phyloP scores from a whole-genome alignment of 495 filamentous ascomycete species.

The Tuber umbilicatum region DNA sequence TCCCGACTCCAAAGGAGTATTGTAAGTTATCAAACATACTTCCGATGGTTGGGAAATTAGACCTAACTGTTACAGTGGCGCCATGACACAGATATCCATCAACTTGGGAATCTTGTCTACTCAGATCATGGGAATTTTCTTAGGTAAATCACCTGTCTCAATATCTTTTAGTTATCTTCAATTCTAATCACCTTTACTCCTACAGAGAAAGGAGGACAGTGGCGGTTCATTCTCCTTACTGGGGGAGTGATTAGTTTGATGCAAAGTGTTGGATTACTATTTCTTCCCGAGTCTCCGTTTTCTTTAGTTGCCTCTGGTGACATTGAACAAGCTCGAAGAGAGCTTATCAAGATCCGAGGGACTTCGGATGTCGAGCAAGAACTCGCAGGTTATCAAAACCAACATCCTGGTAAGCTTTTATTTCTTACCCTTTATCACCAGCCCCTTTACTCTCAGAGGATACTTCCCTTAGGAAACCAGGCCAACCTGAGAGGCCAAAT shows the following conservation, averaged over 20 bases:
- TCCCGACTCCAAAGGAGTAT: conserved; percentile 69
- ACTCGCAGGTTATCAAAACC: conserved; percentile 49
- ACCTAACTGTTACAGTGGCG: conserved; percentile 48
- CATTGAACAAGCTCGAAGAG: conserved; percentile 54
- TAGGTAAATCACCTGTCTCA: conserved; percentile 50
- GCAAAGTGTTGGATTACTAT: conserved; percentile 59
- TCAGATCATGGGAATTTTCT: conserved; percentile 77
- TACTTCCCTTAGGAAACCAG: not conserved
- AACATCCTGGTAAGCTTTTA: not conserved
- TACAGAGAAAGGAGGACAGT: conserved; percentile 51
- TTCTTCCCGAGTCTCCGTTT: conserved; percentile 76
- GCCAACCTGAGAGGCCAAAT: not conserved
- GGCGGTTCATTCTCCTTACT: conserved; percentile 73
- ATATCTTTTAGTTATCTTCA: not conserved
- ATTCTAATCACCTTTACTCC: conserved; percentile 4
- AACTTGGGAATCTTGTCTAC: conserved; percentile 83
- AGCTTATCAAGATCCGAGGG: conserved; percentile 69
- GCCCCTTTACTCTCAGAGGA: not conserved
- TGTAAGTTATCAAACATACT: conserved; percentile 42
- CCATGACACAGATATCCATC: conserved; percentile 89
- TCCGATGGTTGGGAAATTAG: not conserved
- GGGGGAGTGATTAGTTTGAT: conserved; percentile 61
- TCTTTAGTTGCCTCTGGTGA: conserved; percentile 71
- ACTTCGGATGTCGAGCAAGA: conserved; percentile 67
- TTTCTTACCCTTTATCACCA: not conserved